phyloP scores from a whole-genome alignment of 805 yeast genomes.

The Metschnikowia chrysomelidarum region DNA sequence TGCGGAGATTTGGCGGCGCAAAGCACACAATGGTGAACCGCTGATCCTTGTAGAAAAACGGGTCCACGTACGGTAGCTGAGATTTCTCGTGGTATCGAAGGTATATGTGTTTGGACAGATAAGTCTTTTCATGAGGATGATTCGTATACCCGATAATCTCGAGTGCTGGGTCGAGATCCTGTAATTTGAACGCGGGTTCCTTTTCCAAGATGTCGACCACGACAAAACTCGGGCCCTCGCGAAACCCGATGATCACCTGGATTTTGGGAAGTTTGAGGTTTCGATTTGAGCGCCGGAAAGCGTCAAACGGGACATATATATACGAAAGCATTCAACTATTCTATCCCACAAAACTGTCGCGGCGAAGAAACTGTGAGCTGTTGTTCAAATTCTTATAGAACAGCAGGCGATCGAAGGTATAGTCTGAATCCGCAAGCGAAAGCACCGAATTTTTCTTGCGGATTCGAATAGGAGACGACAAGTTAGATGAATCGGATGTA shows the following conservation, averaged over 20 bases:
- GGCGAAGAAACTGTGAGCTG: conserved; percentile 41
- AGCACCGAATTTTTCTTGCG: too few relatives aligned
- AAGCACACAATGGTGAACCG: conserved; percentile 38
- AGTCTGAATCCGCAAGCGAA: not conserved
- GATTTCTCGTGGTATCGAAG: conserved; percentile 6
- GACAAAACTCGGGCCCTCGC: conserved; percentile 21
- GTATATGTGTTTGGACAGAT: not conserved
- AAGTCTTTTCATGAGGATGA: not conserved
- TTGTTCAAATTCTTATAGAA: conserved; percentile 34
- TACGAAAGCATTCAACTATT: conserved; percentile 22
- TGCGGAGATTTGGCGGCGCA: conserved; percentile 66
- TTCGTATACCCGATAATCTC: conserved; percentile 9
- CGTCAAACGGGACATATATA: conserved; percentile 36
- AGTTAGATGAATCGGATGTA: too few relatives aligned
- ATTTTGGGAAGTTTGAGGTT: conserved; percentile 3
- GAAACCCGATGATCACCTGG: conserved; percentile 26
- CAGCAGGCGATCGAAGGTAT: conserved; percentile 20
- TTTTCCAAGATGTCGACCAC: conserved; percentile 16
- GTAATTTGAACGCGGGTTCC: not conserved
- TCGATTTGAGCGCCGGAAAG: conserved; percentile 16
- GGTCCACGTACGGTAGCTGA: conserved; percentile 11
- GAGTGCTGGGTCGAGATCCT: conserved; percentile 4
- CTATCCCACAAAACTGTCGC: conserved; percentile 36
- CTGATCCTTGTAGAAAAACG: conserved; percentile 1
- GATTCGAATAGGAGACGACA: too few relatives aligned